phyloP scores from a whole-genome alignment of 2,329 filamentous ascomycete species.

The Fusarium nygamai region DNA sequence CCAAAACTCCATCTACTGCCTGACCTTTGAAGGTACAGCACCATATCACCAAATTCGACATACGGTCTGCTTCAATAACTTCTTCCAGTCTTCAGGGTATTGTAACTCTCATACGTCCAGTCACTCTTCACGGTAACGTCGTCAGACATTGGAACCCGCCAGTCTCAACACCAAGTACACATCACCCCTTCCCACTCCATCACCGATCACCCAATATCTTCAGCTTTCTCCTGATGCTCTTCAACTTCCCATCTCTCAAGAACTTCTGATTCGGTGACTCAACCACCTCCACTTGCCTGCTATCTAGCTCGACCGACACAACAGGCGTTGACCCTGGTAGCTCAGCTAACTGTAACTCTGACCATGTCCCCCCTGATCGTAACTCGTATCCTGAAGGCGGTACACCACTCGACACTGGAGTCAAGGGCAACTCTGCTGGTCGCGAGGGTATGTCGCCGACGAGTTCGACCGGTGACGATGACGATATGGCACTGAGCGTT shows the following conservation, averaged over 20 bases:
- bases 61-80: too few species aligned
- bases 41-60: neutral
- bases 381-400: neutral
- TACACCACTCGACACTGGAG: neutral
- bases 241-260: neutral
- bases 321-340: neutral
- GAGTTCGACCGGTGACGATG: neutral
- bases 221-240: neutral
- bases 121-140: neutral
- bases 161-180: neutral
- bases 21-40: neutral
- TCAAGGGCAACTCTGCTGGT: neutral
- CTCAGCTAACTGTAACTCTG: neutral
- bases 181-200: neutral
- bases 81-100: neutral
- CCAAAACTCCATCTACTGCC: neutral
- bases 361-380: neutral
- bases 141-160: accelerated
- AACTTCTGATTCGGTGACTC: neutral
- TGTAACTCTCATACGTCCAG: neutral
- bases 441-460: neutral
- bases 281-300: neutral
- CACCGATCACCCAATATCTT: neutral
- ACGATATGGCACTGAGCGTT: neutral
- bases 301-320: neutral